Evolutionary conservation across 1,139 yeast genomes (phyloP).

Genomic region (Saccharomyces hybrid): DNA sequence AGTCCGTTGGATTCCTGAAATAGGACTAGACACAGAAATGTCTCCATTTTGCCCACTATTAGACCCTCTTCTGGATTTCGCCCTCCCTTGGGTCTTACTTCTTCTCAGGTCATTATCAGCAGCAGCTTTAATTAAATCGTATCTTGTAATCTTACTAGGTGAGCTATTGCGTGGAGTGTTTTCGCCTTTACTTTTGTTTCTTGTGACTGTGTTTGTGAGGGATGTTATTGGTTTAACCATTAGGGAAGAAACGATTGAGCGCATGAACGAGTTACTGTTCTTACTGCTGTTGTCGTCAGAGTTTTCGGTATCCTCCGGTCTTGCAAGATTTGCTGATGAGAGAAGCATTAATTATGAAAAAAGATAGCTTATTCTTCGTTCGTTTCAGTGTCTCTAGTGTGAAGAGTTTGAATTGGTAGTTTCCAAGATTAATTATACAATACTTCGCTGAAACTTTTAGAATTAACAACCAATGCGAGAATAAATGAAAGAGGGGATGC

Average conservation of each 20-base stretch:
- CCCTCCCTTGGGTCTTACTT: neutral
- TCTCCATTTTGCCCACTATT: neutral
- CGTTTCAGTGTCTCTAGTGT: neutral
- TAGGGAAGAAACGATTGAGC: slow-evolving; percentile 1
- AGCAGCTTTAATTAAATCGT: slow-evolving; percentile 14
- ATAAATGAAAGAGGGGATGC: neutral
- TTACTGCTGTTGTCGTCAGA: neutral
- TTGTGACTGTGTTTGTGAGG: neutral
- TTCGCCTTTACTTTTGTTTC: neutral
- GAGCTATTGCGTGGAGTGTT: neutral
- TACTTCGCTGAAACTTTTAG: no score
- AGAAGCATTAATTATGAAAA: neutral
- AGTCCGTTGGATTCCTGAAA: neutral
- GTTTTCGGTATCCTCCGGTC: neutral
- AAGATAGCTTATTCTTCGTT: neutral
- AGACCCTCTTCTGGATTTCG: neutral
- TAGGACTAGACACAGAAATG: neutral
- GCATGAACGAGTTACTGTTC: neutral
- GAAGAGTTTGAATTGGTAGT: neutral
- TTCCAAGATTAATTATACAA: no score
- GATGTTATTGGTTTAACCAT: slow-evolving; percentile 6
- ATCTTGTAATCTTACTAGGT: slow-evolving; percentile 11
- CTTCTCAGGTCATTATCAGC: slow-evolving; percentile 4
- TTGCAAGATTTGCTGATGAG: neutral
- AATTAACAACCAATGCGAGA: no score